phyloP scores from a whole-genome alignment of 2,329 filamentous ascomycete genomes.

The Verticillium dahliae region DNA sequence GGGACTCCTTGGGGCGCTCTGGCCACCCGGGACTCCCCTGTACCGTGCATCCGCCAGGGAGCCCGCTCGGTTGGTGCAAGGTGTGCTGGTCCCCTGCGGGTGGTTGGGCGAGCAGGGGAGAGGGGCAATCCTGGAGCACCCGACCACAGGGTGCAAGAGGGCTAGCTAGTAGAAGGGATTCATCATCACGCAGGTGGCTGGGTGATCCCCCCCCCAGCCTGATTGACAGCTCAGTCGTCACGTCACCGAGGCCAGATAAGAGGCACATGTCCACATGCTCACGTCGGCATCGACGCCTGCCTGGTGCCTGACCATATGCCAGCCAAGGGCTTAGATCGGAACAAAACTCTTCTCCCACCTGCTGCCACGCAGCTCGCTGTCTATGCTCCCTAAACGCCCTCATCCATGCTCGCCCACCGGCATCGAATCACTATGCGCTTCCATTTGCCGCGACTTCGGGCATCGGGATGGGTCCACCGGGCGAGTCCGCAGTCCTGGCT shows the following conservation, averaged over 20 bases:
- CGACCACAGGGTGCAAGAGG: background rate
- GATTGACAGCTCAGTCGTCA: background rate
- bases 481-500: conserved; percentile 64
- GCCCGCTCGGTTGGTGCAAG: background rate
- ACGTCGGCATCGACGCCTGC: background rate
- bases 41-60: background rate
- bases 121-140: no score
- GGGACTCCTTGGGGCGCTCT: background rate
- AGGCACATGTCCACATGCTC: background rate
- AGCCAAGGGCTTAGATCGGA: background rate
- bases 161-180: background rate
- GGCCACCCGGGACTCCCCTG: background rate
- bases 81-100: background rate
- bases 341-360: background rate
- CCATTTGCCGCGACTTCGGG: conserved; percentile 24
- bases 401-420: background rate
- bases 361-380: background rate
- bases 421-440: background rate
- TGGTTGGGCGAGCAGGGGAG: background rate
- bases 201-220: background rate
- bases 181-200: background rate
- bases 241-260: background rate
- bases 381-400: background rate
- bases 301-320: background rate
- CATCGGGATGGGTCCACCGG: conserved; percentile 64